A percentile compares a stretch with the other conserved stretches of the same genome.
Evolutionary conservation across 2,329 filamentous ascomycete genomes (phyloP).

Genomic region (Capronia epimyces): DNA sequence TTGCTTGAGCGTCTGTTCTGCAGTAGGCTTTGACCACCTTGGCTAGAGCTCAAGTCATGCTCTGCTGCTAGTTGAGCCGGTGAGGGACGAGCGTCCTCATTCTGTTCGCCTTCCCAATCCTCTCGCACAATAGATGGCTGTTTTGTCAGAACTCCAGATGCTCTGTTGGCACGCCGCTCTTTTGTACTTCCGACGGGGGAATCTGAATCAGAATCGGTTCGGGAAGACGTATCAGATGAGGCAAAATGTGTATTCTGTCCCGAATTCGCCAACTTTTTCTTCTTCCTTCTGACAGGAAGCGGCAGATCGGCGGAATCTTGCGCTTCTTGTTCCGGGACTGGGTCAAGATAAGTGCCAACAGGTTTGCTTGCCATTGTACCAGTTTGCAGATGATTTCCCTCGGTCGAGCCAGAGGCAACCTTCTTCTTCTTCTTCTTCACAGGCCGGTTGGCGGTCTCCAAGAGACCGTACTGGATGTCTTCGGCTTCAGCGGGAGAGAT

Average conservation of each 20-base stretch:
- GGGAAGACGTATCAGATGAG: constrained; percentile 12
- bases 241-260: constrained; percentile 17
- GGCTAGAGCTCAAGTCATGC: constrained; percentile 1
- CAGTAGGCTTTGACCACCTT: background rate
- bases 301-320: constrained; percentile 1
- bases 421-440: constrained; percentile 31
- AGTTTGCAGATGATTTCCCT: constrained; percentile 30
- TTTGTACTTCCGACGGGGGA: constrained; percentile 28
- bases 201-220: constrained; percentile 30
- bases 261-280: constrained; percentile 19
- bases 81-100: constrained; percentile 24
- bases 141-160: constrained; percentile 32
- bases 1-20: constrained; percentile 16
- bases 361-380: constrained; percentile 29
- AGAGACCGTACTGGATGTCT: constrained; percentile 28
- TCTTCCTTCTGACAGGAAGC: constrained; percentile 28
- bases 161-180: constrained; percentile 27
- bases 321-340: constrained; percentile 24
- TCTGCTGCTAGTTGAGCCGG: constrained; percentile 5
- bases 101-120: constrained; percentile 39
- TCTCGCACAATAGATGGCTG: constrained; percentile 40
- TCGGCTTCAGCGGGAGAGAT: constrained; percentile 29
- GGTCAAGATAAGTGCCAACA: constrained; percentile 32
- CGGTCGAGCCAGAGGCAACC: constrained; percentile 28
- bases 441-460: constrained; percentile 30